Base-by-base conservation (phyloP, 257 asterid genomes). In the Phtheirospermum japonicum region DNA sequence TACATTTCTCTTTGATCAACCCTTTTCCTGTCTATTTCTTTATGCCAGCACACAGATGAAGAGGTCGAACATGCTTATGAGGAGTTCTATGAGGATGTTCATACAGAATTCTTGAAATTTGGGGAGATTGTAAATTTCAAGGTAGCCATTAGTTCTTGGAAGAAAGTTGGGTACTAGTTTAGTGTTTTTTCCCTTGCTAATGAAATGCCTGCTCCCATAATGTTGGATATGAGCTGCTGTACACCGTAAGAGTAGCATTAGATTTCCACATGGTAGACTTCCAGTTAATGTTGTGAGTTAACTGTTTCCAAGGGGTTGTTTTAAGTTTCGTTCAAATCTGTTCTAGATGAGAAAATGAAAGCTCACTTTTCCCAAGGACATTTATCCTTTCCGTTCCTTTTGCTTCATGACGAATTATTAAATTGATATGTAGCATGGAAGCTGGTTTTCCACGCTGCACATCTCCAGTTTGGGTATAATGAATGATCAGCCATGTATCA, bases 61-160 rank as follows among this genome's bases (percentile, higher is more conserved):
- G 99, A 92, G 73, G 91, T 82, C 62, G 96, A 92, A 46, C 82
- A 23, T 63, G 80, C 88, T 69, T 92, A 82, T 69, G 99, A 92
- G 82, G 99, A 89, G 76, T 92, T 89, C 64, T 92, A 92, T 60
- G 97, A 92, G 83, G 97, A 92, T 59, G 99, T 92, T 64, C 99
- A 92, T 75, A 89, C 99, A 13, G 97, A 92, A 69, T 89, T 92
- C 73, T 78, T 89, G 86, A 92, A 89, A 76, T 92, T 85, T 37
- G 99, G 99, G 66, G 99, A 86, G 79, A 79, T 92, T 57, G 73
- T 89, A 42, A 92, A 92, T 83, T 86, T 92, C 82, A 92, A 92
- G 99, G 99, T 92, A 79, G 40, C 53, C 30, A 48, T 46, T 62
- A 58, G 9, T 71, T 48, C 59, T 63, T 43, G 62, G 16, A 48